Base-by-base conservation (phyloP, 2,329 filamentous ascomycete genomes). In the Arthrinium puccinioides region DNA sequence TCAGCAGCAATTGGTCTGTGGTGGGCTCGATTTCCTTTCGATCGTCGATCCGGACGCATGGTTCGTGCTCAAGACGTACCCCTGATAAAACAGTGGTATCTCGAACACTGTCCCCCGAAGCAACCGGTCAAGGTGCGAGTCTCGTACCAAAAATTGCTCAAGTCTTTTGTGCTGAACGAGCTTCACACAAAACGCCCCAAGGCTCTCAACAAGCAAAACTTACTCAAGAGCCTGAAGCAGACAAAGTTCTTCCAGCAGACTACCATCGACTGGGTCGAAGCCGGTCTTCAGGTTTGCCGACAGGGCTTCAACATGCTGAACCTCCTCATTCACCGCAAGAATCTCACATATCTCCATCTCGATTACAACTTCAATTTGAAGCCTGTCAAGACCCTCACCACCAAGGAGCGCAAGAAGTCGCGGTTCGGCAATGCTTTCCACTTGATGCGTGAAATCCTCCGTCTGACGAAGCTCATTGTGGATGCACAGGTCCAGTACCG, bases 171-270 rank as follows among this genome's bases (percentile, higher is more conserved):
- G 14, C 73, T 98, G 47, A 98, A 98, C 50, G 90, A 97, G 63
- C 72, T 98, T 32, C 94, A 98, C 63, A 94, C 90, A 68, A 94
- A 89, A 64, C 87, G 84, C 48, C 87, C 90, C 6, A 97, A 98
- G 70, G 87, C 92, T 4, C 82, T 95, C 49, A 95, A 89, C 67
- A 94, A 90, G 58, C 92, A 98, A 55, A 87, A 94, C 53, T 65
- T 98, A 40, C 76, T 97, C 58, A 80, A 79, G 51, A 94, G 87
- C 8, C 64, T 98, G 48, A 97, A 96, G 63, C 82, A 87, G 49
- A 98, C 92, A 32, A 98, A 98, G 56, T 98, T 98, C 68, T 98
- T 98, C 74, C 94, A 98, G 63, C 92, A 97, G 63, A 98, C 92
- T 4, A 95, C 87, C 8, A 97, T 98, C 46, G 92, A 98, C 60